A percentile compares a stretch with the other conserved stretches of the same genome.
These are phyloP conservation scores for Nicotiana undulata DNA, from an alignment of 257 asterid genomes.

Conservation along the genomic window DNA sequence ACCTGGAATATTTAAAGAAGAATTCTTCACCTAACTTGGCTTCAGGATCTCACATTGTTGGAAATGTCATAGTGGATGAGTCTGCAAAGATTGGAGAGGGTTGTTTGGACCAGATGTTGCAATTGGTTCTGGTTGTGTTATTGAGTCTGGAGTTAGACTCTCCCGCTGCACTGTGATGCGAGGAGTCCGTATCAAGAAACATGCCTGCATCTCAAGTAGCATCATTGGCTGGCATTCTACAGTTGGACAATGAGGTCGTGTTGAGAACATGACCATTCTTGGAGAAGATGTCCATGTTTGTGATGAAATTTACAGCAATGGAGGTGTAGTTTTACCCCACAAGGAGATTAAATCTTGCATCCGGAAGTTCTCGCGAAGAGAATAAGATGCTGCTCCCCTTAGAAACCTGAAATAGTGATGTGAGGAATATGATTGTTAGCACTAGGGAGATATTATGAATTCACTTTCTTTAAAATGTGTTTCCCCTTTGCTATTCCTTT, in stretches of 20 bases:
- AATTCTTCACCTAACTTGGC: slow-evolving; percentile 44
- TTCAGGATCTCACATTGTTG: slow-evolving; percentile 43
- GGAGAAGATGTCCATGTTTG: slow-evolving; percentile 30
- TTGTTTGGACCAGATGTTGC: slow-evolving; percentile 76
- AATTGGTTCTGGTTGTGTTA: slow-evolving; percentile 58
- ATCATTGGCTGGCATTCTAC: slow-evolving; percentile 34
- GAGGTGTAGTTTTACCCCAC: slow-evolving; percentile 29
- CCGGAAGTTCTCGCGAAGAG: no score
- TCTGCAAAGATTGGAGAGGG: slow-evolving; percentile 68
- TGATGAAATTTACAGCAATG: slow-evolving; percentile 26
- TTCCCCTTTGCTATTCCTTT: not conserved
- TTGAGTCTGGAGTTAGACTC: slow-evolving; percentile 69
- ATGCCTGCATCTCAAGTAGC: slow-evolving; percentile 34
- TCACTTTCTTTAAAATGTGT: not conserved
- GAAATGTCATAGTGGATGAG: slow-evolving; percentile 60
- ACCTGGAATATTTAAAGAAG: slow-evolving; percentile 50
- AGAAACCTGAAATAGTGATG: slow-evolving; percentile 34
- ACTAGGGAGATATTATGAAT: not conserved
- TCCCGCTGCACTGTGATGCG: slow-evolving; percentile 72
- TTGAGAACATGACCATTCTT: slow-evolving; percentile 33
- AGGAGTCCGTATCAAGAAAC: slow-evolving; percentile 66
- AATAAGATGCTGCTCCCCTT: no score
- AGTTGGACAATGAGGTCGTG: slow-evolving; percentile 32
- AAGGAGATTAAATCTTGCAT: slow-evolving; percentile 47
- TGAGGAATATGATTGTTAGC: slow-evolving; percentile 13